Evolutionary conservation across 2,329 filamentous ascomycete species (phyloP).

Genomic region (Venturia aucupariae): DNA sequence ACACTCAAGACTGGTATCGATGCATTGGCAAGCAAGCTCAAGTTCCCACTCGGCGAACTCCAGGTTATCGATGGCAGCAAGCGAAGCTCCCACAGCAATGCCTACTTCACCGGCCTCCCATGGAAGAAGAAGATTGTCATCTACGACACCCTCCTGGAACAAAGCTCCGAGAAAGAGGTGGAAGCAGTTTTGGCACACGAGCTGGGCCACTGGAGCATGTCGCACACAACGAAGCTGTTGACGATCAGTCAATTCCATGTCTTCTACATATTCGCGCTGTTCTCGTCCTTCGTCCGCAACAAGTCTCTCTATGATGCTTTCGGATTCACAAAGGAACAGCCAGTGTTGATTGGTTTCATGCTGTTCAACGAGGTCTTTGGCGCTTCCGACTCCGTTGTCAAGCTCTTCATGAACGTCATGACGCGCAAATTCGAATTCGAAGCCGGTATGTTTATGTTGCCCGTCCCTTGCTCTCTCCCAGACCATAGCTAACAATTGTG

Average conservation of each 20-base stretch:
- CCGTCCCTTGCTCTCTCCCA: background rate
- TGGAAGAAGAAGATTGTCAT: constrained; percentile 99
- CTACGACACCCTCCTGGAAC: constrained; percentile 94
- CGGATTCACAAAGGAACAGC: constrained; percentile 72
- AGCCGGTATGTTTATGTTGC: constrained; percentile 54
- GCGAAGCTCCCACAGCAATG: constrained; percentile 79
- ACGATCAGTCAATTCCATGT: constrained; percentile 75
- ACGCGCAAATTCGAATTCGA: constrained; percentile 94
- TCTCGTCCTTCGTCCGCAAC: constrained; percentile 97
- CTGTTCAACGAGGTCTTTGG: constrained; percentile 94
- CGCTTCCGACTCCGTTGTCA: constrained; percentile 89
- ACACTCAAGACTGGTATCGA: constrained; percentile 83
- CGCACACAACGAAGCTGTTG: constrained; percentile 87
- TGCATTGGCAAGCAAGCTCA: constrained; percentile 67
- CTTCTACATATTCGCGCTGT: constrained; percentile 93
- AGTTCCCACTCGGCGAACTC: constrained; percentile 86
- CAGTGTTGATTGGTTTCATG: constrained; percentile 94
- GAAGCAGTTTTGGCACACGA: constrained; percentile 93
- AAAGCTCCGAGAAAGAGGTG: constrained; percentile 84
- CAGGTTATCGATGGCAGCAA: constrained; percentile 93
- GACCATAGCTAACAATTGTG: constrained; percentile 18
- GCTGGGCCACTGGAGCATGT: constrained; percentile 92
- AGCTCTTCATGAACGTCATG: constrained; percentile 91
- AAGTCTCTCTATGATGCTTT: constrained; percentile 81
- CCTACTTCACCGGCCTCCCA: constrained; percentile 92